phyloP scores from a whole-genome alignment of 805 yeast genomes.

The Saitoella complicata region DNA sequence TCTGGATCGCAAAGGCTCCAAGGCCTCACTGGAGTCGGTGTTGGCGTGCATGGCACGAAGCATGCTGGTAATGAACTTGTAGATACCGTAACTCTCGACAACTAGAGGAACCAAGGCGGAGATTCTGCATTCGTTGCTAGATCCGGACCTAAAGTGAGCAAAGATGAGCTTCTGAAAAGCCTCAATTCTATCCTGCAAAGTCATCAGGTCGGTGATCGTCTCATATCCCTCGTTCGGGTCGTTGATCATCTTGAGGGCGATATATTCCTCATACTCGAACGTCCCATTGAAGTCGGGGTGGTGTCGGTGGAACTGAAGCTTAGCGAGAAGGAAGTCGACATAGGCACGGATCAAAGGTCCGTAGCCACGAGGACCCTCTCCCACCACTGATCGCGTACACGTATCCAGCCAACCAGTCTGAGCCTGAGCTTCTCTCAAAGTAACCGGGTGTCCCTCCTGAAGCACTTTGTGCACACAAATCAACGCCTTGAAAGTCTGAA shows the following conservation, averaged over 20 bases:
- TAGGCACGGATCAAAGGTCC: constrained; percentile 66
- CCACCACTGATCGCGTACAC: constrained; percentile 35
- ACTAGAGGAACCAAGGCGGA: constrained; percentile 81
- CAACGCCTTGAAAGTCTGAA: constrained; percentile 72
- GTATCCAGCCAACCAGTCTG: constrained; percentile 66
- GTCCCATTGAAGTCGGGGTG: constrained; percentile 89
- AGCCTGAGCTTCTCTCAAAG: constrained; percentile 61
- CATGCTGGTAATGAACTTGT: constrained; percentile 80
- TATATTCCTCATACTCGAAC: constrained; percentile 89
- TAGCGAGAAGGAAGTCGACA: constrained; percentile 48
- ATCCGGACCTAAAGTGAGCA: constrained; percentile 47
- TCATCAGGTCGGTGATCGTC: constrained; percentile 69
- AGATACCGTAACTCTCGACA: constrained; percentile 82
- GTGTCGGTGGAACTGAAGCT: constrained; percentile 64
- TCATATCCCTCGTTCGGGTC: constrained; percentile 89
- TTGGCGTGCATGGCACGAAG: constrained; percentile 68
- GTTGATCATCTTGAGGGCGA: constrained; percentile 68
- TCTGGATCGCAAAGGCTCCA: constrained; percentile 56
- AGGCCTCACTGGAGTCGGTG: constrained; percentile 56
- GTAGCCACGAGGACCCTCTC: constrained; percentile 35
- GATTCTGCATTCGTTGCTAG: constrained; percentile 54
- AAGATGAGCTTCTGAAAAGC: constrained; percentile 62
- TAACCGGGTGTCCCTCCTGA: constrained; percentile 94
- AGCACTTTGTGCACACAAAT: constrained; percentile 76
- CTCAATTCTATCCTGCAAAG: constrained; percentile 68